These are phyloP conservation scores for Colletotrichum sojae DNA, from an alignment of 2,329 filamentous ascomycete genomes.

Conservation along the genomic window DNA sequence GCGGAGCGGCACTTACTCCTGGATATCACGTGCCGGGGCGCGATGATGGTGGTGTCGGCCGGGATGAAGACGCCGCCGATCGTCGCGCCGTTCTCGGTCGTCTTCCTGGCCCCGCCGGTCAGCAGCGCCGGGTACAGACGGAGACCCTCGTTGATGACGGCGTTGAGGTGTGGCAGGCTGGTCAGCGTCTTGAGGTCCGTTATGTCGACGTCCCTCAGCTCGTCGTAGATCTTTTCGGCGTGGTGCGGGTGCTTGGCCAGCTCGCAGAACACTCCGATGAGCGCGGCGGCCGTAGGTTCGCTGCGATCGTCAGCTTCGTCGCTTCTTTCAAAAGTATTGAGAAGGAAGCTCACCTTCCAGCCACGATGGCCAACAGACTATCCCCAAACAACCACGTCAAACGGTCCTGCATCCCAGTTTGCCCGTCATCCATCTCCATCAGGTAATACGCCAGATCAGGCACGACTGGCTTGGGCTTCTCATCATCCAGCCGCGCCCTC, in stretches of 20 bases:
- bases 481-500: conserved; percentile 30
- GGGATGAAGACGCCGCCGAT: conserved; percentile 38
- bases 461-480: conserved; percentile 26
- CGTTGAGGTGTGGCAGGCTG: conserved; percentile 44
- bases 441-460: conserved; percentile 36
- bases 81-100: conserved; percentile 34
- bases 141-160: conserved; percentile 39
- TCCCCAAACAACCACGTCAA: conserved; percentile 40
- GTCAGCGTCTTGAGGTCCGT: conserved; percentile 41
- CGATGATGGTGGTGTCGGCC: conserved; percentile 39
- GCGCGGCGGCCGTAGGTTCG: conserved; percentile 41
- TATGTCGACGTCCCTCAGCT: conserved; percentile 40
- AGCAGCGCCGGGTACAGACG: conserved; percentile 39
- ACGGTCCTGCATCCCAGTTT: conserved; percentile 27
- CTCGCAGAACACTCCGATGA: conserved; percentile 42
- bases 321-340: background rate
- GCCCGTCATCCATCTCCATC: conserved; percentile 35
- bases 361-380: conserved; percentile 43
- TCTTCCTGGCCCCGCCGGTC: conserved; percentile 38
- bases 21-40: conserved; percentile 42
- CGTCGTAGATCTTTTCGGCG: conserved; percentile 33
- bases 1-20: conserved; percentile 51
- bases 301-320: conserved; percentile 22
- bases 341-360: conserved; percentile 40
- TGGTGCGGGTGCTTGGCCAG: conserved; percentile 41